Evolutionary conservation across 768 basidiomycete genomes (phyloP).

Genomic region (Agaricus subrufescens): DNA sequence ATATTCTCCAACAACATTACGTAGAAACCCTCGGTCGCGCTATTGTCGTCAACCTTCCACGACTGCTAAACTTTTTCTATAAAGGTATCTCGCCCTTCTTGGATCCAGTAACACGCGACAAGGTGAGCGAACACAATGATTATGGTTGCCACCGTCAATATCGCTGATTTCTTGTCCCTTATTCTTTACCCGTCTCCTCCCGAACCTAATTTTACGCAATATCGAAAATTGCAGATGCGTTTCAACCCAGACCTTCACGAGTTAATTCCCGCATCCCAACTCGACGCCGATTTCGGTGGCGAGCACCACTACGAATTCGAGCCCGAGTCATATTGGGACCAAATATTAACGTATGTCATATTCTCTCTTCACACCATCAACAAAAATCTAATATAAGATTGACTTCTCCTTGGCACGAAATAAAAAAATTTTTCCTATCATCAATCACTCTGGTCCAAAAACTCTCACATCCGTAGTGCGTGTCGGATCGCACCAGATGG

Average conservation of each 20-base stretch:
- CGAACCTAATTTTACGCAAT: background rate
- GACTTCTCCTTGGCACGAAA: too few species aligned
- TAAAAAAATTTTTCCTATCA: too few species aligned
- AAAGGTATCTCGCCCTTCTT: constrained; percentile 84
- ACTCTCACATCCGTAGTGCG: constrained; percentile 28
- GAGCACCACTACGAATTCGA: constrained; percentile 72
- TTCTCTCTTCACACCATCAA: background rate
- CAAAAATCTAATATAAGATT: background rate
- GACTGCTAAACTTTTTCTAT: constrained; percentile 70
- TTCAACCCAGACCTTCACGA: constrained; percentile 83
- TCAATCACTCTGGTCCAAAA: too few species aligned
- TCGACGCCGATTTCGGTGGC: constrained; percentile 83
- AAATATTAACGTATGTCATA: constrained; percentile 56
- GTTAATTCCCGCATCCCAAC: constrained; percentile 67
- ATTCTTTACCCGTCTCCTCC: background rate
- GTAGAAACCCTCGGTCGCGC: constrained; percentile 85
- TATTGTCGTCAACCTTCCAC: constrained; percentile 76
- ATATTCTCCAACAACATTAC: constrained; percentile 85
- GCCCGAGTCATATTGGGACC: constrained; percentile 71
- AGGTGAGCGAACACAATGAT: constrained; percentile 39
- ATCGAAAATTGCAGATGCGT: constrained; percentile 52
- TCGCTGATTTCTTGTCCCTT: background rate
- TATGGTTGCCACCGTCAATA: too few species aligned
- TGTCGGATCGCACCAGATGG: constrained; percentile 56
- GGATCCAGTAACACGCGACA: constrained; percentile 85